Percentiles rank a stretch among this genome's conserved stretches.
Conservation (phyloP, 768 basidiomycete species). For the Tubosaeta sp. region DNA sequence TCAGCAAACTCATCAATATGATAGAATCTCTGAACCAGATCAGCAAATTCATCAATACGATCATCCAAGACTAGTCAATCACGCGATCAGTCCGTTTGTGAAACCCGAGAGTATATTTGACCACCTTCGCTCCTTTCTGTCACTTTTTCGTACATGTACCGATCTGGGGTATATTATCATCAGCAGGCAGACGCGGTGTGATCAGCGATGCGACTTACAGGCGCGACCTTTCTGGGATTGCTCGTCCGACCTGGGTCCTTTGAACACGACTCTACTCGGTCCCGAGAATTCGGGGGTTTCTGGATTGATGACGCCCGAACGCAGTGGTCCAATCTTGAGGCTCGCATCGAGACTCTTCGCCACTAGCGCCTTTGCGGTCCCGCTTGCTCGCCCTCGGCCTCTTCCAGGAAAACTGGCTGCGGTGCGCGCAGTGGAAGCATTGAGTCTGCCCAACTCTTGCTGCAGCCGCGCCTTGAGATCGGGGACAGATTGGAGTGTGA, state of each 20-base stretch:
- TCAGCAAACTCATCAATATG: conserved; percentile 72
- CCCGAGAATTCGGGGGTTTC: conserved; percentile 19
- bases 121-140: conserved; percentile 79
- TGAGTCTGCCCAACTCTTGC: conserved; percentile 31
- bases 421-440: conserved; percentile 23
- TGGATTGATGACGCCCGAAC: conserved; percentile 12
- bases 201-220: conserved; percentile 45
- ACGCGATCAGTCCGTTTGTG: not conserved
- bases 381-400: conserved; percentile 8
- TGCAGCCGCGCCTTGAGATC: conserved; percentile 42
- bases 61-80: conserved; percentile 66
- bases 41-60: conserved; percentile 82
- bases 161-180: conserved; percentile 42
- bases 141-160: conserved; percentile 94
- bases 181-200: not conserved
- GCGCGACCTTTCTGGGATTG: conserved; percentile 41
- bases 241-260: conserved; percentile 29
- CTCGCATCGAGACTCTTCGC: conserved; percentile 7
- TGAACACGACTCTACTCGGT: conserved; percentile 28
- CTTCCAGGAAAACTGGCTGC: conserved; percentile 6
- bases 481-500: conserved; percentile 46
- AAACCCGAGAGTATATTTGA: conserved; percentile 5
- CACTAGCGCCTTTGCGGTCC: not conserved
- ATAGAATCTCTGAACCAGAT: conserved; percentile 68
- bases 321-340: conserved; percentile 15